Conservation (phyloP, 78 protist species). For the Protostelium mycophagum region DNA sequence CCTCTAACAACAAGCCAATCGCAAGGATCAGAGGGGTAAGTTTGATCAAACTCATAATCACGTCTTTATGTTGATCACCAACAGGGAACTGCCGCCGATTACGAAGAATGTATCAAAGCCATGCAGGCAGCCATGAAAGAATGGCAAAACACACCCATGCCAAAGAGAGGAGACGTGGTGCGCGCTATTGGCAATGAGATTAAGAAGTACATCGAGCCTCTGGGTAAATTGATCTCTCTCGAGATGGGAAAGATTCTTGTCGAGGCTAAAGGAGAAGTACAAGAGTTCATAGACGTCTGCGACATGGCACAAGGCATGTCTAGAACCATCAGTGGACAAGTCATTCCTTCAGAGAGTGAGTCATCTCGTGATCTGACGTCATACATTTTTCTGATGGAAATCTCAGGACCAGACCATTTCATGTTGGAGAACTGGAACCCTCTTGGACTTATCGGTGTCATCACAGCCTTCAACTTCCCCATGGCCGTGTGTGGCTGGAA, state of each 20-base stretch:
- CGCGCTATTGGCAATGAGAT: constrained; percentile 75
- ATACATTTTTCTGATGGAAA: neutral
- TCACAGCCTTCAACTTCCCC: constrained; percentile 94
- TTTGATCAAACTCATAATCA: neutral
- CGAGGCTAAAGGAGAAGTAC: constrained; percentile 91
- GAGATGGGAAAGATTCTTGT: constrained; percentile 89
- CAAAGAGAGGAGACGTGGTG: constrained; percentile 89
- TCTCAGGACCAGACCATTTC: constrained; percentile 60
- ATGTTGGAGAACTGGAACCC: constrained; percentile 89
- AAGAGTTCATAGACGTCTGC: constrained; percentile 86
- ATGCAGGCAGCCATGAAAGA: constrained; percentile 44
- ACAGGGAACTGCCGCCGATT: constrained; percentile 14
- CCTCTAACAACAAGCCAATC: constrained; percentile 54
- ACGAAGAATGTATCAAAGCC: constrained; percentile 41
- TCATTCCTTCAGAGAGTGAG: constrained; percentile 82
- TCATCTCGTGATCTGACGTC: neutral
- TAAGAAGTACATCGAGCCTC: constrained; percentile 51
- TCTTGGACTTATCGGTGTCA: constrained; percentile 84
- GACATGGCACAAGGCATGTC: constrained; percentile 86
- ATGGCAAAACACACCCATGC: constrained; percentile 70
- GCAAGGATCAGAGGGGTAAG: constrained; percentile 62
- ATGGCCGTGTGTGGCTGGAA: constrained; percentile 92
- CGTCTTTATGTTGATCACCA: neutral
- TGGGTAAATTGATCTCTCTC: constrained; percentile 77
- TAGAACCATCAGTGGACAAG: constrained; percentile 74